Base-by-base conservation (phyloP, 805 yeast species). In the Candida endomychidarum region DNA sequence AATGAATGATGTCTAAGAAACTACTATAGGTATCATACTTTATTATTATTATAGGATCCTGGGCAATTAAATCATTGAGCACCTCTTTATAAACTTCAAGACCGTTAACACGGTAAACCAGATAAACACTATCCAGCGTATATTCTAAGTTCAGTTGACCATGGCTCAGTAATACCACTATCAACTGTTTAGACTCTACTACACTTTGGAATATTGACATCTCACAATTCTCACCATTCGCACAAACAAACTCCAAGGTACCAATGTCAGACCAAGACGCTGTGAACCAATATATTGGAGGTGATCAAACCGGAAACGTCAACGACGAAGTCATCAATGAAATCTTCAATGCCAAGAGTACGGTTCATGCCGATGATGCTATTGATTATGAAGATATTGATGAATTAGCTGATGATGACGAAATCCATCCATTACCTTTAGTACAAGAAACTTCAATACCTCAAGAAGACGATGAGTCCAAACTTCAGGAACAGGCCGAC, bases 321-420 rank as follows among this genome's bases (percentile, higher is more conserved):
- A 30, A 37, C 19, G 42, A 37, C 14, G 36, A 22, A 19, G 21
- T 41, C 19, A 63, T 69, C 10, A 68, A 65, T 37, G 61, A 64
- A 21, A 69, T 69, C 31, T 69, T 66, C 46, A 49, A 44, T 40
- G 66, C 62, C 25, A 47, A 57, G 20, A 51, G 52, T 24, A 66
- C 86, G 2, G 73, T 75, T 40, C 98, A 90, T 60, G 90, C 93
- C 1, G 96, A 79, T 5, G 91, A 90, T 59, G 99, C 99, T 8
- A 70, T 89, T 22, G 98, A 91, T 60, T 91, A 86, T 57, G 96
- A 87, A 54, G 96, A 87, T 57, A 95, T 86, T 53, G 97, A 90
- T 50, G 97, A 90, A 60, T 67, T 90, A 35, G 97, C 97, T 0
- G 97, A 90, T 17, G 96, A 90, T 33, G 55, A 51, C 33, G 95